A percentile compares a stretch with the other conserved stretches of the same genome.
Evolutionary conservation across 768 basidiomycete species (phyloP).

Genomic region (Cystofilobasidium bisporidii): DNA sequence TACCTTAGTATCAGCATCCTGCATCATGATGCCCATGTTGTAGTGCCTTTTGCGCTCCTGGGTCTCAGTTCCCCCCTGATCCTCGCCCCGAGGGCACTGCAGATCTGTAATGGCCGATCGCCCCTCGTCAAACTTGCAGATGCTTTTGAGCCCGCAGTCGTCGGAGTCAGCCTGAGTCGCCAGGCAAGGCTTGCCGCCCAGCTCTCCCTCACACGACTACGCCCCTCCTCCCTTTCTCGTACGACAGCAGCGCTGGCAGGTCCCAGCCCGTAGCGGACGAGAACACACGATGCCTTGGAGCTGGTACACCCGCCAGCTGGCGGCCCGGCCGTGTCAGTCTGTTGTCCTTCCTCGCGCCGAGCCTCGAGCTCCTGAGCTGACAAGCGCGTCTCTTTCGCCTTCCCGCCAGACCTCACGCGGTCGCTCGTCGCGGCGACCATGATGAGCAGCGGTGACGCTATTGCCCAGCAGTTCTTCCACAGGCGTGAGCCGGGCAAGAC

Average conservation of each 20-base stretch:
- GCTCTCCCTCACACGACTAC: neutral
- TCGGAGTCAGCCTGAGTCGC: too few relatives aligned
- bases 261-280: too few relatives aligned
- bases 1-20: too few relatives aligned
- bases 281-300: neutral
- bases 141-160: too few relatives aligned
- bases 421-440: conserved; percentile 23
- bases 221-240: too few relatives aligned
- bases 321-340: neutral
- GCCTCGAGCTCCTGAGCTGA: neutral
- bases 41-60: too few relatives aligned
- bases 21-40: too few relatives aligned
- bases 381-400: neutral
- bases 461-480: conserved; percentile 20
- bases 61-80: too few relatives aligned
- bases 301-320: conserved; percentile 8
- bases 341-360: neutral
- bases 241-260: neutral
- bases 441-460: conserved; percentile 20
- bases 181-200: too few relatives aligned
- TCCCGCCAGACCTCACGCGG: conserved; percentile 7
- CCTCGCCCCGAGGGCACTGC: too few relatives aligned
- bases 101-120: too few relatives aligned
- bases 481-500: conserved; percentile 3
- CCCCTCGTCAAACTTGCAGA: too few relatives aligned